A percentile compares a stretch with the other conserved stretches of the same genome.
Conservation (phyloP, 1,284 basidiomycete genomes). For the Marasmius oreades region DNA sequence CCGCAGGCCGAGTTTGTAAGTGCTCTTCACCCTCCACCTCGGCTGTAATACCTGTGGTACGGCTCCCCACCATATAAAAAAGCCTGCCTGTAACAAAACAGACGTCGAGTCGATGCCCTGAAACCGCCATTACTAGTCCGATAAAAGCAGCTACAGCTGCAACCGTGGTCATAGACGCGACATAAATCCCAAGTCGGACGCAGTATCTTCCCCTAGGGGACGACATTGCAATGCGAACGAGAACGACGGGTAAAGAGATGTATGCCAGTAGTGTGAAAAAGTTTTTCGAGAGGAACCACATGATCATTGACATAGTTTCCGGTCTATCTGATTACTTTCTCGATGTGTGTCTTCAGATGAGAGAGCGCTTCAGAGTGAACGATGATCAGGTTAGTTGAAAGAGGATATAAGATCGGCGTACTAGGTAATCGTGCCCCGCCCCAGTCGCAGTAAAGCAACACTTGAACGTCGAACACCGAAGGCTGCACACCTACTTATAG, state of each 20-base stretch:
- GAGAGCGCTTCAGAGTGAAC: background rate
- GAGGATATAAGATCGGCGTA: too few species aligned
- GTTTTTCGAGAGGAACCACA: conserved; percentile 56
- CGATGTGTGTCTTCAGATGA: background rate
- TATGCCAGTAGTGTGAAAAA: conserved; percentile 72
- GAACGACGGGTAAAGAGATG: conserved; percentile 62
- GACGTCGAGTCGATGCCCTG: conserved; percentile 79
- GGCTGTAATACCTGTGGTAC: conserved; percentile 67
- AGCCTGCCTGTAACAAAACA: conserved; percentile 83
- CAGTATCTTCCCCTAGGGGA: conserved; percentile 67
- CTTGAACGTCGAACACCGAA: too few species aligned
- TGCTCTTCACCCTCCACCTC: conserved; percentile 87
- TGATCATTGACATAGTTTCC: conserved; percentile 20
- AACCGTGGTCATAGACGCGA: conserved; percentile 70
- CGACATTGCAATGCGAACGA: conserved; percentile 54
- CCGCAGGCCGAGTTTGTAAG: conserved; percentile 61
- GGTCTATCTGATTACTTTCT: background rate
- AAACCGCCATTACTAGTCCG: conserved; percentile 65
- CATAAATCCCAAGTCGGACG: conserved; percentile 70
- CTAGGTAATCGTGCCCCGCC: too few species aligned
- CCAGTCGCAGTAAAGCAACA: too few species aligned
- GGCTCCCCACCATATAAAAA: conserved; percentile 76
- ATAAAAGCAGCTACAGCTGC: conserved; percentile 77
- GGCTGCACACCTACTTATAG: too few species aligned
- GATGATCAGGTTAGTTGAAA: too few species aligned